phyloP scores from a whole-genome alignment of 768 basidiomycete genomes.

The Tricholoma bakamatsutake region DNA sequence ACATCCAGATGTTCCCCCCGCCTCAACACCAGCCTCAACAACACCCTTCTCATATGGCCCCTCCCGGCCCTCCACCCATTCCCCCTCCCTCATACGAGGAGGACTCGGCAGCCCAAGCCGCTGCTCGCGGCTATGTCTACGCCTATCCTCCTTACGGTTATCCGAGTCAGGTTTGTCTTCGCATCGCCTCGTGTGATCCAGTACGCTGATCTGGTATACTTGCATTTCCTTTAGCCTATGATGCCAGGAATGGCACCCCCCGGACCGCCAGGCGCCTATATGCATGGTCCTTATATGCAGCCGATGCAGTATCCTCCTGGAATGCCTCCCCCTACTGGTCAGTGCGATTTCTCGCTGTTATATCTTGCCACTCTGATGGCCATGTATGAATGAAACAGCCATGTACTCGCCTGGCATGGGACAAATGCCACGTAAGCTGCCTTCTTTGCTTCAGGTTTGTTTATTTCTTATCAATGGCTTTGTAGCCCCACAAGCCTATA shows the following conservation, averaged over 20 bases:
- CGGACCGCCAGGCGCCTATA: conserved; percentile 71
- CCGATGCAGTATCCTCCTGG: conserved; percentile 77
- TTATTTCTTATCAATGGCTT: conserved; percentile 5
- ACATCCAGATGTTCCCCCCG: conserved; percentile 69
- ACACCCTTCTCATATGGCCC: conserved; percentile 59
- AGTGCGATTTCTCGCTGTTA: conserved; percentile 17
- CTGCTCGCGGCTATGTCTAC: conserved; percentile 61
- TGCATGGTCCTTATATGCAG: conserved; percentile 78
- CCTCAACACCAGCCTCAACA: conserved; percentile 54
- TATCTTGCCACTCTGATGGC: background rate
- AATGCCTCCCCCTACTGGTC: conserved; percentile 77
- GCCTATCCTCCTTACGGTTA: conserved; percentile 74
- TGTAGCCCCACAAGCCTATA: conserved; percentile 68
- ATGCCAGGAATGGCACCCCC: conserved; percentile 83
- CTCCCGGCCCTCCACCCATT: conserved; percentile 61
- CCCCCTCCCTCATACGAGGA: conserved; percentile 79
- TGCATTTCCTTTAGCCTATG: conserved; percentile 49
- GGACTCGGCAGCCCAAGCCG: conserved; percentile 56
- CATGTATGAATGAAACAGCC: conserved; percentile 32
- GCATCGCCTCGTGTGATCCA: background rate
- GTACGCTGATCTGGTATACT: background rate
- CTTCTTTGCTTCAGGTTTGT: background rate
- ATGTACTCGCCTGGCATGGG: conserved; percentile 87
- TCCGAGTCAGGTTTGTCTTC: conserved; percentile 58
- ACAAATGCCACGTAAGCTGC: conserved; percentile 74